Evolutionary conservation across 495 filamentous ascomycete genomes (phyloP), one percentile per base, ranked within the genome.

Genomic region (Aspergillus kassunensis): DNA sequence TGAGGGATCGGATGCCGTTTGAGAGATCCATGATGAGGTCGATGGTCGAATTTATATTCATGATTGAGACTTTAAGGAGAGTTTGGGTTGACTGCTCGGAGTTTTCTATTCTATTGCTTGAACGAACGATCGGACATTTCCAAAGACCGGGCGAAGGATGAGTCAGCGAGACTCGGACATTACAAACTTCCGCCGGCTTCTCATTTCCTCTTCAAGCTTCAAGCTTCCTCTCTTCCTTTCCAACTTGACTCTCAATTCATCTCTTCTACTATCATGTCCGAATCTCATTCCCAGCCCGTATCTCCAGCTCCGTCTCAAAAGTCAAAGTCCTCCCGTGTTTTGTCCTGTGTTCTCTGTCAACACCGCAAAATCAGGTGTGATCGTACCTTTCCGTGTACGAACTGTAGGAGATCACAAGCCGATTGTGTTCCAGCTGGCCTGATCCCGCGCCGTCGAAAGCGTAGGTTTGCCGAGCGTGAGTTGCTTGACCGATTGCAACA

Each of bases 301-400:
- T 41, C 3, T 13, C 37, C 37, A 20, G 19, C 19, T 12, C 13
- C 44, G 9, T 41, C 51, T 5, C 20, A 12, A 3, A 2, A 24
- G 1, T 10, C 15, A 11, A 45, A 20, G 15, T 24, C 11, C 29
- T 35, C 40, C 52, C 69, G 80, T 20, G 64, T 76, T n/a, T 72
- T 83, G n/a, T 74, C 80, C 3, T 83, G 80, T 53, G 66, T 80
- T 23, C 63, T 69, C 0, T 83, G 80, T 60, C 75, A 81, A 56
- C 77, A 80, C 54, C 78, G 80, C 36, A 84, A 83, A 48, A 65
- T 83, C 25, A 79, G 75, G 49, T 84, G 80, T 64, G 71, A 82
- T 39, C 78, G 78, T 40, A 69, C 67, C 13, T 77, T 74, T 49
- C 81, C 80, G 11, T 85, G 81, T 59, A 46, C 63, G 3, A 75